Conservation (phyloP, 2,329 filamentous ascomycete genomes). For the Teratosphaeriaceae sp. region DNA sequence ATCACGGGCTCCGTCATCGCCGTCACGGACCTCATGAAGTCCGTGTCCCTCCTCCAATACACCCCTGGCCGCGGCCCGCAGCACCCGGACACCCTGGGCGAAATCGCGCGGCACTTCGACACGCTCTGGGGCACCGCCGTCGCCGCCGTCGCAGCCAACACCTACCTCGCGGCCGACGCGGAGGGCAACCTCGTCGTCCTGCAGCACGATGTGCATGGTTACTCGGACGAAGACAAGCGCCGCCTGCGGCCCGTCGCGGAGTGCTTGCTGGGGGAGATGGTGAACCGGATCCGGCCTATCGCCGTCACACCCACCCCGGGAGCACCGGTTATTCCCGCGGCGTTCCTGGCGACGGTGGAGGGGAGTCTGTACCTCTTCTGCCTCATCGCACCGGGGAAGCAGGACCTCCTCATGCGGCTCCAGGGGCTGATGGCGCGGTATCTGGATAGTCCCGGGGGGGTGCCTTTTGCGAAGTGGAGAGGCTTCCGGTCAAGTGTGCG, state of each 20-base stretch:
- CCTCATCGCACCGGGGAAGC: conserved; percentile 62
- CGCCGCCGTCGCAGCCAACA: conserved; percentile 62
- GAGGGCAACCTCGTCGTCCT: conserved; percentile 83
- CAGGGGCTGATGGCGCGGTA: conserved; percentile 63
- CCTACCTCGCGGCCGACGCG: conserved; percentile 77
- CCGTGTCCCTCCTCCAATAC: conserved; percentile 71
- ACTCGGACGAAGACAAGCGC: conserved; percentile 65
- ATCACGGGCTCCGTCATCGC: conserved; percentile 70
- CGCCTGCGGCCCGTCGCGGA: conserved; percentile 70
- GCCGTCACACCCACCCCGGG: conserved; percentile 58
- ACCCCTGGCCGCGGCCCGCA: conserved; percentile 45
- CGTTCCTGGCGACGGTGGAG: conserved; percentile 87
- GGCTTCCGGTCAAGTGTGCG: conserved; percentile 69
- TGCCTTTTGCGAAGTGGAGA: conserved; percentile 74
- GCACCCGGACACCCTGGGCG: conserved; percentile 58
- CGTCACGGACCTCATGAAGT: conserved; percentile 92
- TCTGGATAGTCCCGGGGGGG: conserved; percentile 62
- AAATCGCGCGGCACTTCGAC: conserved; percentile 74
- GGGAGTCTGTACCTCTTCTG: conserved; percentile 88
- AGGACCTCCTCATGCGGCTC: conserved; percentile 75
- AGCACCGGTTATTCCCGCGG: conserved; percentile 68
- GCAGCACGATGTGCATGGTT: conserved; percentile 63
- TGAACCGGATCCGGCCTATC: conserved; percentile 77
- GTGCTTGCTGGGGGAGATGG: conserved; percentile 83
- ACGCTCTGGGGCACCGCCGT: conserved; percentile 77